Evolutionary conservation across 768 basidiomycete genomes (phyloP), one percentile per base, ranked within the genome.

Genomic region (Mycena haematopus): DNA sequence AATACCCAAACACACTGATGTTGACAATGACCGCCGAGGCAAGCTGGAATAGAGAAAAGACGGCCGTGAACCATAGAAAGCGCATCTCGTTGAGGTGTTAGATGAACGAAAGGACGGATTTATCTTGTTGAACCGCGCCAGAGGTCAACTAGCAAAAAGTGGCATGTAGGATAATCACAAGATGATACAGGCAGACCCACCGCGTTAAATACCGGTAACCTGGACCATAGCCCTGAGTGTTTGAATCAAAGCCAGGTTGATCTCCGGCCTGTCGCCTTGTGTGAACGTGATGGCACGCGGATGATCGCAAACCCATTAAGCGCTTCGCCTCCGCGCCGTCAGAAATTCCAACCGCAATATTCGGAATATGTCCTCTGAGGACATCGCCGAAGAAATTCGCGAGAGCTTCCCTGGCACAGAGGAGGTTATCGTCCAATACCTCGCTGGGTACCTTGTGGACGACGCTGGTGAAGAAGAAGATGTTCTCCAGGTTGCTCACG

Each of bases 401-500:
- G 75, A 77, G 11, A 78, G 75, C 45, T 84, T 93, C 58, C 90
- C 90, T 0, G 91, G 86, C 10, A 88, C 91, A 1, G 93, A 95
- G 69, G 93, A 95, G 72, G 84, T 92, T 64, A 84, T 95, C 64
- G 88, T 94, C 5, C 89, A 93, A 62, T 95, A 95, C 71, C 83
- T 95, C 31, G 81, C 91, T n/a, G 93, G 93, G 42, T 93, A 92
- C 71, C 86, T 95, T 29, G 86, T 94, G 57, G 93, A 94, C 73
- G 93, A 95, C 73, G 91, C 92, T 13, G 89, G 90, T 42, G 91
- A 93, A 73, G 92, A 95, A 66, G 92, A 93, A 72, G 92, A 94
- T 71, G 86, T 93, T 29, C 82, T 95, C n/a, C 84, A 87, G 57
- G 81, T 95, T 42, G 85, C 91, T 24, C 84, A 86, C 36, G 80